Conservation (phyloP, 2,329 filamentous ascomycete species). For the Fusarium sp. region DNA sequence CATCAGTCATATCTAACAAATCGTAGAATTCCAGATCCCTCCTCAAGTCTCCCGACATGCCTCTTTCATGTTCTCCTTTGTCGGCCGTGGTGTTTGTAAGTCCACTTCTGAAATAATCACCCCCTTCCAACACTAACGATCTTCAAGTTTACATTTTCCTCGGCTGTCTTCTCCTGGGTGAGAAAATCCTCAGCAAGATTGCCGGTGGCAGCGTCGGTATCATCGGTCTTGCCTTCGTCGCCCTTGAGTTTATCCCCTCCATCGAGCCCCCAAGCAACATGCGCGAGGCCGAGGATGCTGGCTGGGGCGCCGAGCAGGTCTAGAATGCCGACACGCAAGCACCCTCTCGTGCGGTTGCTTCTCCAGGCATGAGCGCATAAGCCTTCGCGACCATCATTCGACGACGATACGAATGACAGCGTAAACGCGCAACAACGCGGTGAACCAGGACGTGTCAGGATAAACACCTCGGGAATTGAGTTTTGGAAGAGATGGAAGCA, state of each 20-base stretch:
- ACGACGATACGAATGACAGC: constrained; percentile 13
- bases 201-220: constrained; percentile 83
- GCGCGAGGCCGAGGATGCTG: constrained; percentile 77
- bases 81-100: constrained; percentile 94
- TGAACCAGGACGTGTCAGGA: constrained; percentile 24
- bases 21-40: constrained; percentile 89
- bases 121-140: constrained; percentile 4
- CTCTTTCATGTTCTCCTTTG: constrained; percentile 97
- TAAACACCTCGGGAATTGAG: not conserved
- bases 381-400: constrained; percentile 19
- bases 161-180: constrained; percentile 84
- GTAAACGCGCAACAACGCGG: constrained; percentile 29
- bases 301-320: constrained; percentile 84
- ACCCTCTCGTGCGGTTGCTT: constrained; percentile 6
- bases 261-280: constrained; percentile 86
- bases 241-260: constrained; percentile 80
- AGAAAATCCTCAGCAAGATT: constrained; percentile 75
- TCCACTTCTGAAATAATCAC: constrained; percentile 42
- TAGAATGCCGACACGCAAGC: constrained; percentile 55
- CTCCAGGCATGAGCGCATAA: constrained; percentile 23
- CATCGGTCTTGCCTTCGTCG: constrained; percentile 82
- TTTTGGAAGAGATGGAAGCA: constrained; percentile 22
- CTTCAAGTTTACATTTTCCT: constrained; percentile 92
- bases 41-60: constrained; percentile 93
- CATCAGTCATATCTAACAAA: constrained; percentile 40